Evolutionary conservation across 2,329 filamentous ascomycete genomes (phyloP), one percentile per base, ranked within the genome.

Genomic region (Alternaria brassicicola): DNA sequence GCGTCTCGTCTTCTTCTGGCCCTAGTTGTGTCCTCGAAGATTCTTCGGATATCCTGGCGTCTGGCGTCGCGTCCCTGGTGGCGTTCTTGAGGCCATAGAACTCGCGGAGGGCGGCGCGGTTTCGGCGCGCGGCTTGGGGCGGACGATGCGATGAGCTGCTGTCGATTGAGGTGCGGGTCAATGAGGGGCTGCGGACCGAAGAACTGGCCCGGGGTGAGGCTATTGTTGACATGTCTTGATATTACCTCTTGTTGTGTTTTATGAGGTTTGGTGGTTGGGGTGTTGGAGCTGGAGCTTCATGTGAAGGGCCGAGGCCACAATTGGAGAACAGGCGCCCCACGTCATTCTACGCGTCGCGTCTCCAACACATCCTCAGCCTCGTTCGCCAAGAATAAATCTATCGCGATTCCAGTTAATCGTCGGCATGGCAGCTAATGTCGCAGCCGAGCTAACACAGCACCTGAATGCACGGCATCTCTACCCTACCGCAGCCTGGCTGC

Each of bases 71-170:
- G 23, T 68, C 70, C 65, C 73, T 69, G 43, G 69, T 73, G 3
- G 82, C 69, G 19, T 76, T 76, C 65, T 88, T 89, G 48, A 98
- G 85, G 74, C 95, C 95, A 80, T 98, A 98, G 82, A 97, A 98
- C 74, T 97, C 93, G 69, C 95, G 90, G 19, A 98, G 85, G 6
- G 94, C 94, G 55, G 90, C 87, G 64, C 94, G 90, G 79, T 96
- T 96, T 61, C 90, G 84, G 55, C 86, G 83, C 19, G 64, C 67
- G 80, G 81, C 85, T 80, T 61, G 28, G 63, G 69, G 57, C 66
- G 61, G 23, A 66, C 54, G 46, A 67, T 65, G 62, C 38, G 55
- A 58, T 3, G 51, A 55, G 45, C 55, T 58, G 38, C 67, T 66
- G 31, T 84, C 58, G 88, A 92, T 82, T 33, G 90, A 93, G 4